Evolutionary conservation across 176 grass and related monocot species (phyloP), one percentile per base, ranked within the genome.

Genomic region (Bothriochloa decipiens): DNA sequence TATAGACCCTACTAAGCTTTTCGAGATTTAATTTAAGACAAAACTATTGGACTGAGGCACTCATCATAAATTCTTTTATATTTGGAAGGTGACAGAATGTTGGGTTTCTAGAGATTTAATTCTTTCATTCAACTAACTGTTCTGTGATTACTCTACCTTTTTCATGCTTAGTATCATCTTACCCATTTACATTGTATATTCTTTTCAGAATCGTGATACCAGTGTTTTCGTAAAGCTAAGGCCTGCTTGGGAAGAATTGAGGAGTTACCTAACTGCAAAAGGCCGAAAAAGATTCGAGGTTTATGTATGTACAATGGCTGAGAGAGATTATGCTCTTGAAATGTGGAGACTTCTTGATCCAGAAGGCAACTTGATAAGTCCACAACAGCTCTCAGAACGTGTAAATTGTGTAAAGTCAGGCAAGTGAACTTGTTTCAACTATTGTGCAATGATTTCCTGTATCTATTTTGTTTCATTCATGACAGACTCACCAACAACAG

Each of bases 331-430:
- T 84, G 97, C 97, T 76, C 78, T 99, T 83, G 97, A 99, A 82
- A 99, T 99, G 67, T 99, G 97, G 97, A 94, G 97, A 49, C 97
- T 96, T 92, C 97, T 99, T 72, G 97, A 99, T 78, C 97, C 93
- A 60, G 93, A 92, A 87, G 82, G 86, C 36, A 87, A 83, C 58
- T 92, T 99, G 76, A 96, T 99, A 68, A 92, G 76, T 82, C 67
- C 82, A 17, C 86, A 91, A 42, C 88, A 99, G 49, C 84, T 96
- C 75, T 81, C 85, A 74, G 84, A 96, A 70, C 97, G 91, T 26
- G 68, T 99, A 86, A 92, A 84, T 22, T 99, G 97, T 84, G 91
- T 95, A 66, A 96, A 99, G 36, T 72, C 92, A 95, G 91, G 95
- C 80, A 95, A 95, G 84, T 75, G 23, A 29, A 20, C 60, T 62